Percentiles rank a stretch among this genome's conserved stretches.
Conservation (phyloP, 129 eudicot genomes). For the Chrysanthemum seticuspe region DNA sequence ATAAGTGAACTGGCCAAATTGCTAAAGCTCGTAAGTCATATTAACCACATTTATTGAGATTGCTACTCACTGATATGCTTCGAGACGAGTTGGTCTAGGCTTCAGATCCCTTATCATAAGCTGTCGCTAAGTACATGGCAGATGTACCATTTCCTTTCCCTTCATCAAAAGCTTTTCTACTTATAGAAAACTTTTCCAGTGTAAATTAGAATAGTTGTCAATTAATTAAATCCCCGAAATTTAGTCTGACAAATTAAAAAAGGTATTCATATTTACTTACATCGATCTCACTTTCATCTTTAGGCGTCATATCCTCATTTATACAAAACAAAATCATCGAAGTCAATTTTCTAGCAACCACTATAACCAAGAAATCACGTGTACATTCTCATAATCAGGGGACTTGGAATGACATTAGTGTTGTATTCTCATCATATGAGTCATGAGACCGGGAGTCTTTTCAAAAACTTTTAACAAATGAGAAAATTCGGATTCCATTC, state of each 20-base stretch:
- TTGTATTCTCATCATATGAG: too few relatives aligned
- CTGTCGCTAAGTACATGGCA: too few relatives aligned
- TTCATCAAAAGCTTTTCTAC: constrained; percentile 66
- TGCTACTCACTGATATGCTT: constrained; percentile 55
- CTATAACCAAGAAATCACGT: too few relatives aligned
- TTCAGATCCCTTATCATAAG: too few relatives aligned
- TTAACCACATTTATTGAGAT: constrained; percentile 3
- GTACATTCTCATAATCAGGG: too few relatives aligned
- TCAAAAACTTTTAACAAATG: too few relatives aligned
- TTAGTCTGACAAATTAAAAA: background rate
- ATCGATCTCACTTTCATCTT: constrained; percentile 69
- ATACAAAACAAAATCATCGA: constrained; percentile 7
- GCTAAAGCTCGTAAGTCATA: background rate
- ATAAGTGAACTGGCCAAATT: too few relatives aligned
- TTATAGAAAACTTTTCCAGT: constrained; percentile 70
- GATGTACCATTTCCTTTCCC: constrained; percentile 46
- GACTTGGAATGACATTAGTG: too few relatives aligned
- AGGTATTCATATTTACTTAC: constrained; percentile 41
- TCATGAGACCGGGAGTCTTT: too few relatives aligned
- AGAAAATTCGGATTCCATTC: too few relatives aligned
- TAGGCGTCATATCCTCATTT: constrained; percentile 65
- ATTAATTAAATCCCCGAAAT: constrained; percentile 1
- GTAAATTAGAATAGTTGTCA: background rate
- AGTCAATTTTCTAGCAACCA: too few relatives aligned
- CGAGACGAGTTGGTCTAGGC: constrained; percentile 67